Conservation (phyloP, 1,284 basidiomycete species). For the Sanguinoderma infundibulare region DNA sequence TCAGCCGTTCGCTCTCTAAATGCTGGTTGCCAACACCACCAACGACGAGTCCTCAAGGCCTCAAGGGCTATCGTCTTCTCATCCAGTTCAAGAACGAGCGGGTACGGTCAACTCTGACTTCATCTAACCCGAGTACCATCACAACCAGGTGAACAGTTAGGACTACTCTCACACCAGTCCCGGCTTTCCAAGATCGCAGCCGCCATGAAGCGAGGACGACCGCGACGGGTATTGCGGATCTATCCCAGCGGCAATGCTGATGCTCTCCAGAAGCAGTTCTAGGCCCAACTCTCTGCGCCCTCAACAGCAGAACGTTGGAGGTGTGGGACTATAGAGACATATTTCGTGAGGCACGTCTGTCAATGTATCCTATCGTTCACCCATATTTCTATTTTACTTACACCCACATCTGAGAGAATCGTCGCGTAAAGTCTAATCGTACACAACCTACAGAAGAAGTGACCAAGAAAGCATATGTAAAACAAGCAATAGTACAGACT, state of each 20-base stretch:
- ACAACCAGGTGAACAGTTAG: slow-evolving; percentile 39
- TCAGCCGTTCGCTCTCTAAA: slow-evolving; percentile 40
- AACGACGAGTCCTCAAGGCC: slow-evolving; percentile 36
- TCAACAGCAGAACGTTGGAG: background rate
- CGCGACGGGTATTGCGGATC: slow-evolving; percentile 26
- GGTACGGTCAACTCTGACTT: slow-evolving; percentile 39
- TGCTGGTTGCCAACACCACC: slow-evolving; percentile 35
- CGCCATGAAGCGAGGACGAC: slow-evolving; percentile 31
- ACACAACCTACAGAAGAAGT: too few species aligned
- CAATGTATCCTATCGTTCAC: too few species aligned
- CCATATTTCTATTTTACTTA: too few species aligned
- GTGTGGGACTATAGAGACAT: too few species aligned
- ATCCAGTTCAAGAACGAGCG: slow-evolving; percentile 41
- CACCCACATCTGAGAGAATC: too few species aligned
- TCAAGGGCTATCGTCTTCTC: slow-evolving; percentile 35
- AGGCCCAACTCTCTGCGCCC: background rate
- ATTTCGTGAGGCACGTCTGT: too few species aligned
- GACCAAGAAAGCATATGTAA: too few species aligned
- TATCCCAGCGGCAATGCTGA: slow-evolving; percentile 25
- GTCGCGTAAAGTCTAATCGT: too few species aligned
- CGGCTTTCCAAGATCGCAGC: slow-evolving; percentile 34
- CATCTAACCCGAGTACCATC: slow-evolving; percentile 39
- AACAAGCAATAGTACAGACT: too few species aligned
- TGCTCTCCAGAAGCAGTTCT: slow-evolving; percentile 25
- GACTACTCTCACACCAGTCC: slow-evolving; percentile 39